phyloP scores from a whole-genome alignment of 495 filamentous ascomycete species.

The Aspergillus carlsbadensis region DNA sequence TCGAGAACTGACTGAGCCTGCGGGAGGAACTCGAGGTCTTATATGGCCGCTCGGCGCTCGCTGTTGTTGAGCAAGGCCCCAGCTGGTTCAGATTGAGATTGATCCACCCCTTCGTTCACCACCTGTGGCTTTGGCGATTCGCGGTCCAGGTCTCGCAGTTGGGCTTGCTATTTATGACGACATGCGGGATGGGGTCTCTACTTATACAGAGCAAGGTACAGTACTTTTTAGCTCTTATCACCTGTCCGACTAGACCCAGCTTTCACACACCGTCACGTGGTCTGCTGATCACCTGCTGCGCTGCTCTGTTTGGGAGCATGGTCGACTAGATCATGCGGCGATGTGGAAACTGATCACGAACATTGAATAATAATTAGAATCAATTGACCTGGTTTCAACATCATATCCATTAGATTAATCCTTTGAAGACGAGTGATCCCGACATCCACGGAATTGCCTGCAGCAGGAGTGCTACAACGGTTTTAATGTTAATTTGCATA shows the following conservation, averaged over 20 bases:
- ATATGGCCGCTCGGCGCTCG: not conserved
- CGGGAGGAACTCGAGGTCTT: not conserved
- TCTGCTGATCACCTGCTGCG: no score
- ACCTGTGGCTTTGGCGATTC: not conserved
- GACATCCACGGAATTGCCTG: no score
- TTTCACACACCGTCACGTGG: not conserved
- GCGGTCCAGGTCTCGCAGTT: not conserved
- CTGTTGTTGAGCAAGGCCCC: not conserved
- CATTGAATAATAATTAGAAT: no score
- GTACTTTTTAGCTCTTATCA: not conserved
- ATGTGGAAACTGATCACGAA: no score
- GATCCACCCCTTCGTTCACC: not conserved
- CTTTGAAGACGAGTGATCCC: no score
- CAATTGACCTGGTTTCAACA: no score
- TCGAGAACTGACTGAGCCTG: not conserved
- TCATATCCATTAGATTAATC: no score
- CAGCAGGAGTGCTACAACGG: no score
- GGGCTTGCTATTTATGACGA: conserved; percentile 2
- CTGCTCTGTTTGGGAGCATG: no score
- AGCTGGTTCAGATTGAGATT: not conserved
- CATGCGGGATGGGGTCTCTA: not conserved
- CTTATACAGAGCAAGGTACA: not conserved
- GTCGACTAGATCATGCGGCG: no score
- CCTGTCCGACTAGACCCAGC: not conserved
- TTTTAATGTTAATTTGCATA: no score